A percentile compares a stretch with the other conserved stretches of the same genome.
These are phyloP conservation scores for Penicillium canariense DNA, from an alignment of 495 filamentous ascomycete genomes.

Conservation along the genomic window DNA sequence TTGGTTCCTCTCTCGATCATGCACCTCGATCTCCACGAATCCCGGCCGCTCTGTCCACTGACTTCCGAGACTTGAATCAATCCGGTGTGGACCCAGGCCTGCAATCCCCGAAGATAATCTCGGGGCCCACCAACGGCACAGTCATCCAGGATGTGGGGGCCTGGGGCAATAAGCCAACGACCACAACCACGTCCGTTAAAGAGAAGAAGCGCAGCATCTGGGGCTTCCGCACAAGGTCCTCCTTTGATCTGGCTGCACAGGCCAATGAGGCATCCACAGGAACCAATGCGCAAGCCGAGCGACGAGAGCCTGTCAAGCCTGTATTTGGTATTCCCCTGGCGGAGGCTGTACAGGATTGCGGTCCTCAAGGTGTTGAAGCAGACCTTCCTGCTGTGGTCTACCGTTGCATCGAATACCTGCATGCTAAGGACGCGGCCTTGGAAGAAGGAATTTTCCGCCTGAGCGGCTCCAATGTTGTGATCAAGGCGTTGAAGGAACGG, in stretches of 20 bases:
- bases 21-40: slow-evolving; percentile 34
- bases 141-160: slow-evolving; percentile 81
- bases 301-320: slow-evolving; percentile 59
- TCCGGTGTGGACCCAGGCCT: slow-evolving; percentile 17
- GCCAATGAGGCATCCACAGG: slow-evolving; percentile 38
- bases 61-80: slow-evolving; percentile 27
- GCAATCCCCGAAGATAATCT: slow-evolving; percentile 65
- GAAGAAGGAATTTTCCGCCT: slow-evolving; percentile 97
- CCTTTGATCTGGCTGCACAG: slow-evolving; percentile 54
- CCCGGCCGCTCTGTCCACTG: slow-evolving; percentile 25
- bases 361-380: slow-evolving; percentile 65
- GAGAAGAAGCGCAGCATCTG: slow-evolving; percentile 95
- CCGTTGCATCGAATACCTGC: slow-evolving; percentile 91
- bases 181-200: slow-evolving; percentile 42
- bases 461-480: slow-evolving; percentile 90
- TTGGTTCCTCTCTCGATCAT: slow-evolving; percentile 51
- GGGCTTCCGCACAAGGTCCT: slow-evolving; percentile 74
- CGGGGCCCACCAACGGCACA: slow-evolving; percentile 79
- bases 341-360: slow-evolving; percentile 80
- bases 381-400: slow-evolving; percentile 94
- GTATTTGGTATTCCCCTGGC: slow-evolving; percentile 85
- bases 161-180: slow-evolving; percentile 76
- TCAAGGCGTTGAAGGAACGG: slow-evolving; percentile 83
- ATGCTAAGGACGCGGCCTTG: slow-evolving; percentile 71
- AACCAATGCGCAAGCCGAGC: slow-evolving; percentile 45